Evolutionary conservation across 2,329 filamentous ascomycete genomes (phyloP).

Genomic region (Cladosporium colombiae): DNA sequence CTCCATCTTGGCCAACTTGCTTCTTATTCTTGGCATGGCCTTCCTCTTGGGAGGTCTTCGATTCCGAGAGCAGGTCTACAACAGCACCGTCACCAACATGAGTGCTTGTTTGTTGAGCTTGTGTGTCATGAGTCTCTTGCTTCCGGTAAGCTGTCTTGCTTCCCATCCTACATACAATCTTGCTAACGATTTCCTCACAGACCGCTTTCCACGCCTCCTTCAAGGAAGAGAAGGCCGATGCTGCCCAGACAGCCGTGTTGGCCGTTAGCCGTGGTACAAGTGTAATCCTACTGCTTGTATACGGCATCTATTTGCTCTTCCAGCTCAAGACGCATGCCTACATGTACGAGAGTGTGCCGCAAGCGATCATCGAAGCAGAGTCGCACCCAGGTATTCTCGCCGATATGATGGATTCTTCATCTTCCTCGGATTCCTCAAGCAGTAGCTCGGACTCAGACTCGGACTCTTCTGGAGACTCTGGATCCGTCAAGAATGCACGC

Average conservation of each 20-base stretch:
- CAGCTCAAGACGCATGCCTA: constrained; percentile 91
- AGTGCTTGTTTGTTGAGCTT: constrained; percentile 88
- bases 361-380: constrained; percentile 90
- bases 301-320: constrained; percentile 81
- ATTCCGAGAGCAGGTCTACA: constrained; percentile 91
- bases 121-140: constrained; percentile 82
- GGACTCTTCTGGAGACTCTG: constrained; percentile 58
- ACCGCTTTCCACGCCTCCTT: constrained; percentile 94
- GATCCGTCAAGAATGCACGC: constrained; percentile 60
- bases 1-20: constrained; percentile 83
- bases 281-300: constrained; percentile 80
- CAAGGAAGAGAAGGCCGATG: constrained; percentile 39
- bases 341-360: constrained; percentile 88
- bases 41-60: constrained; percentile 84
- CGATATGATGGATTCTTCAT: constrained; percentile 75
- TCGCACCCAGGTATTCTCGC: constrained; percentile 81
- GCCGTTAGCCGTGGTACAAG: constrained; percentile 89
- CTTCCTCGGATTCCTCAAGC: constrained; percentile 53
- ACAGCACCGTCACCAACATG: constrained; percentile 94
- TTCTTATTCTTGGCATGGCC: constrained; percentile 88
- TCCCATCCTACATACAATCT: neutral
- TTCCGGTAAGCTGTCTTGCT: constrained; percentile 61
- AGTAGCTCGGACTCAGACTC: constrained; percentile 60
- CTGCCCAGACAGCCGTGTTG: constrained; percentile 70
- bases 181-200: constrained; percentile 40